Evolutionary conservation across 108 stramenopile genomes (phyloP), one percentile per base, ranked within the genome.

Genomic region (Asterionellopsis glacialis): DNA sequence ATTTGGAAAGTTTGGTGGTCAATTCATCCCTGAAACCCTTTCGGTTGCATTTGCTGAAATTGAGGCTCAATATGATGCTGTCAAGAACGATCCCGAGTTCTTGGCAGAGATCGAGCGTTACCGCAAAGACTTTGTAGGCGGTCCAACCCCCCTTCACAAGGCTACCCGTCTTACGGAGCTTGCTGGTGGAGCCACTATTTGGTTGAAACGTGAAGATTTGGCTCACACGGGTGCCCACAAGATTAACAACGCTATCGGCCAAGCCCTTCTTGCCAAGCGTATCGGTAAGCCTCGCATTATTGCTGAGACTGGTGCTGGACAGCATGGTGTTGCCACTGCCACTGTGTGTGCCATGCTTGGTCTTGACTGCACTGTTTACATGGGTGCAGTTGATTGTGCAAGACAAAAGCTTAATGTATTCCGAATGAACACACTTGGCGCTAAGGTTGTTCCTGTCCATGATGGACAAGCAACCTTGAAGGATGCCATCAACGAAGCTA

Each of bases 401-500:
- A 80, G 97, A 57, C 95, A 98, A 70, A 87, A 87, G 75, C 74
- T 96, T 11, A 98, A 98, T 73, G 97, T 98, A 14, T 96, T 96
- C 70, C 93, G 95, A 25, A 98, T 98, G 97, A 95, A 96, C 58
- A 93, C 95, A 22, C 82, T 98, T 28, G 97, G 97, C 45, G 97
- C 95, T 11, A 95, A 87, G 77, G 95, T 96, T 39, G 88, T 95
- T 11, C 92, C 95, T 13, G 97, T 98, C n/a, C 58, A 82, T 51
- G 80, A 77, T 57, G 97, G 97, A 51, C 84, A 90, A 63, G 63
- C 81, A 41, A 98, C 95, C 13, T 70, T 98, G 41, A 98, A 98
- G 84, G 97, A 98, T 69, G 97, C 97, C 56, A 96, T 98, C 80
- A 98, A 96, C 68, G 97, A 98, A 76, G 97, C 96, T 41, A 96